Conservation (phyloP, 2,329 filamentous ascomycete species). For the Remersonia thermophila region DNA sequence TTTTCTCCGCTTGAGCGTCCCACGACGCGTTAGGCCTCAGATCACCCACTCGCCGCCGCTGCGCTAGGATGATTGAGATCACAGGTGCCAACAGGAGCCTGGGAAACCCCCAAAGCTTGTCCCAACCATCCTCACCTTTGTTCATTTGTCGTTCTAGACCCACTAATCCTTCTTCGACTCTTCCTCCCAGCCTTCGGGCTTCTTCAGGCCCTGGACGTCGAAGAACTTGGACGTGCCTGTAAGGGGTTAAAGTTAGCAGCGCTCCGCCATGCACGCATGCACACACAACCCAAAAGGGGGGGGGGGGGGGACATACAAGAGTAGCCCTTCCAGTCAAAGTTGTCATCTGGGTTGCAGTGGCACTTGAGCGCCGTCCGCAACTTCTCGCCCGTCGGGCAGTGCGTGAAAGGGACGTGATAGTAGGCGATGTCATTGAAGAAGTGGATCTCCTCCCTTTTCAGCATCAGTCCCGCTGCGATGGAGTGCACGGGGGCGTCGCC, state of each 20-base stretch:
- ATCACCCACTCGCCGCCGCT: no score
- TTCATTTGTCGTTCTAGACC: not conserved
- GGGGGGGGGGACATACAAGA: conserved; percentile 58
- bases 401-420: conserved; percentile 94
- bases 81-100: not conserved
- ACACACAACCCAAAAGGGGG: not conserved
- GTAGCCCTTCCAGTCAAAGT: conserved; percentile 99
- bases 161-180: conserved; percentile 30
- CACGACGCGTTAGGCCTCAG: no score
- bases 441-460: conserved; percentile 88
- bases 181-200: conserved; percentile 75
- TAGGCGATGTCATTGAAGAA: conserved; percentile 99
- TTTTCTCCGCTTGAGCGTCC: no score
- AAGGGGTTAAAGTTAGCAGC: conserved; percentile 10
- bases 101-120: no score
- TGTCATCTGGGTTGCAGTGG: conserved; percentile 88
- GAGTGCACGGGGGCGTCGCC: conserved; percentile 96
- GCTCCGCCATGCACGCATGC: no score
- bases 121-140: no score
- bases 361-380: conserved; percentile 74
- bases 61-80: no score
- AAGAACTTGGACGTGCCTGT: conserved; percentile 76
- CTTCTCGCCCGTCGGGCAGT: conserved; percentile 88
- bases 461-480: conserved; percentile 77
- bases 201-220: conserved; percentile 66